These are phyloP conservation scores for Magnaporthiopsis rhizophila DNA, from an alignment of 2,329 filamentous ascomycete species.

Conservation along the genomic window DNA sequence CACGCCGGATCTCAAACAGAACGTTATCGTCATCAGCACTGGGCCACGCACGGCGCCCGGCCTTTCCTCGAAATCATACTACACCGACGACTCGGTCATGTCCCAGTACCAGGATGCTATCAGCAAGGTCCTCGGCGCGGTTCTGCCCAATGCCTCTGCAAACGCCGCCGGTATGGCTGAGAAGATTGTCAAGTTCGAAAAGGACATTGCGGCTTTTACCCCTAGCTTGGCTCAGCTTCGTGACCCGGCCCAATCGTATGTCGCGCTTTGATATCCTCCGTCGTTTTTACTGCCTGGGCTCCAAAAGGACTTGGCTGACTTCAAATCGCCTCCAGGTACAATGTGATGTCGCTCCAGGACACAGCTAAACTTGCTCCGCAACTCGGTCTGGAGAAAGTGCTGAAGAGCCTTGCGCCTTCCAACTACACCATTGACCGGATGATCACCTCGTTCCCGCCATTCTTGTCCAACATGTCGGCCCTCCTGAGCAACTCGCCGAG, in stretches of 20 bases:
- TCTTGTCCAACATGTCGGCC: slow-evolving; percentile 48
- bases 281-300: neutral
- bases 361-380: slow-evolving; percentile 47
- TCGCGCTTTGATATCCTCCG: neutral
- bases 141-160: slow-evolving; percentile 12
- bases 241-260: neutral
- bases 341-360: slow-evolving; percentile 50
- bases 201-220: slow-evolving; percentile 50
- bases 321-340: slow-evolving; percentile 48
- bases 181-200: slow-evolving; percentile 49
- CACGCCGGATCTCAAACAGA: slow-evolving; percentile 9
- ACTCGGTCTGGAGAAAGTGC: slow-evolving; percentile 43
- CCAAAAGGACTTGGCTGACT: neutral
- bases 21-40: slow-evolving; percentile 27
- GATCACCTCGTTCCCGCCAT: slow-evolving; percentile 52
- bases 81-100: slow-evolving; percentile 45
- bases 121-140: slow-evolving; percentile 25
- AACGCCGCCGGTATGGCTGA: slow-evolving; percentile 13
- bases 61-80: slow-evolving; percentile 55
- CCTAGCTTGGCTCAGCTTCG: slow-evolving; percentile 24
- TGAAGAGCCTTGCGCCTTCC: slow-evolving; percentile 43
- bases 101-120: slow-evolving; percentile 41
- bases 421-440: slow-evolving; percentile 42
- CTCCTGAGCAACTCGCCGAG: slow-evolving; percentile 45
- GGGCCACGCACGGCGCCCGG: slow-evolving; percentile 43